Evolutionary conservation across 106 monocot genomes (phyloP).

Genomic region (Dioscorea zingiberensis): DNA sequence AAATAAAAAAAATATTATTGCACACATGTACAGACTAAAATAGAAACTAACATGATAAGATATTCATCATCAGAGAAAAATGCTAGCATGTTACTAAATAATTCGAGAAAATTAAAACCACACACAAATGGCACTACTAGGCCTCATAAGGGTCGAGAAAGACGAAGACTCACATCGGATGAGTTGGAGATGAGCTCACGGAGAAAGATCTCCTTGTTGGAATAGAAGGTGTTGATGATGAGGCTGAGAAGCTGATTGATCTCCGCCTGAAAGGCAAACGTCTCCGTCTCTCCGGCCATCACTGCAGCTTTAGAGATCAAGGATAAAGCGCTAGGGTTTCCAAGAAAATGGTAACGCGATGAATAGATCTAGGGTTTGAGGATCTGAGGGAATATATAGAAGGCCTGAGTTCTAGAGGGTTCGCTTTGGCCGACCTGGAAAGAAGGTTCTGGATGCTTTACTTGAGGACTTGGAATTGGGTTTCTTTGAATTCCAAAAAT

Average conservation of each 20-base stretch:
- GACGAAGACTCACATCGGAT: constrained; percentile 38
- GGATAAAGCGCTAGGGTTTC: too few relatives aligned
- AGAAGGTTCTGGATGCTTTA: too few relatives aligned
- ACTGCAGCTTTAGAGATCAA: neutral
- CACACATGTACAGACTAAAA: too few relatives aligned
- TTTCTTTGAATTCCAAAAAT: too few relatives aligned
- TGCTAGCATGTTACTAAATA: neutral
- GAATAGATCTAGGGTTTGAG: too few relatives aligned
- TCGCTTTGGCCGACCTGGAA: too few relatives aligned
- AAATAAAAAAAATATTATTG: too few relatives aligned
- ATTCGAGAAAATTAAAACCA: neutral
- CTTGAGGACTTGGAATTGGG: too few relatives aligned
- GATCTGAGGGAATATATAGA: too few relatives aligned
- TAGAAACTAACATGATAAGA: neutral
- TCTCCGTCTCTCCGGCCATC: constrained; percentile 56
- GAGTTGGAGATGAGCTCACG: constrained; percentile 70
- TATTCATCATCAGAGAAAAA: constrained; percentile 2
- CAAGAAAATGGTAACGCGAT: too few relatives aligned
- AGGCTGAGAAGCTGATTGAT: constrained; percentile 68
- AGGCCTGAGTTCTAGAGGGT: too few relatives aligned
- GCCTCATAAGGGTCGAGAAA: neutral
- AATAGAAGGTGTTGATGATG: constrained; percentile 71
- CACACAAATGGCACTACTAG: neutral
- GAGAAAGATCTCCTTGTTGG: constrained; percentile 83
- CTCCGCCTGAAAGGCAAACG: constrained; percentile 73